These are phyloP conservation scores for Clarireedia sp. DNA, from an alignment of 2,329 filamentous ascomycete genomes.

Conservation along the genomic window DNA sequence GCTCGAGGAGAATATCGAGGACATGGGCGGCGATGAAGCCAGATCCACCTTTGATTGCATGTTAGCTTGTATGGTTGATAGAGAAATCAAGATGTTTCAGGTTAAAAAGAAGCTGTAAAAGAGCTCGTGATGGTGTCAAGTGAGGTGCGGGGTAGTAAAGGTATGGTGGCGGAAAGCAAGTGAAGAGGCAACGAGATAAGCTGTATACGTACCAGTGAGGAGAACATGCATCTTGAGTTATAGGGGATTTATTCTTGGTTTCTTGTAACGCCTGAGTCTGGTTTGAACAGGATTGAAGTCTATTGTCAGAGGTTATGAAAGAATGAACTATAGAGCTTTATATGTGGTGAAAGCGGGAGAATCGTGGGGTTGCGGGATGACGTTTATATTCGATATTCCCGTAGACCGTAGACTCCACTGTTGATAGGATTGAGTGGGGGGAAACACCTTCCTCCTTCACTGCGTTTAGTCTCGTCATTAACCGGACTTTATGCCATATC, in stretches of 20 bases:
- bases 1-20: conserved; percentile 39
- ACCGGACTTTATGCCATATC: neutral
- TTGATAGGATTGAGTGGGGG: neutral
- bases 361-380: neutral
- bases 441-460: too few relatives aligned
- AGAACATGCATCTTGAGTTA: neutral
- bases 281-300: neutral
- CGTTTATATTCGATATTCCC: neutral
- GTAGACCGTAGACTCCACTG: neutral
- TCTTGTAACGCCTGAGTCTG: too few relatives aligned
- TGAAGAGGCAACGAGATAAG: neutral
- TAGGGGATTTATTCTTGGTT: neutral
- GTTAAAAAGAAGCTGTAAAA: too few relatives aligned
- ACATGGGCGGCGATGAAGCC: conserved; percentile 49
- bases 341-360: too few relatives aligned
- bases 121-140: too few relatives aligned
- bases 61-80: neutral
- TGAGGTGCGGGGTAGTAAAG: neutral
- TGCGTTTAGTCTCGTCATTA: neutral
- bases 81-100: conserved; percentile 16
- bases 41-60: conserved; percentile 33
- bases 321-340: too few relatives aligned
- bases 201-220: neutral
- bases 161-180: neutral
- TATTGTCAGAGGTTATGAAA: too few relatives aligned